Percentiles rank a stretch among this genome's conserved stretches.
Evolutionary conservation across 2,329 filamentous ascomycete genomes (phyloP).

Genomic region (Capronia americana): DNA sequence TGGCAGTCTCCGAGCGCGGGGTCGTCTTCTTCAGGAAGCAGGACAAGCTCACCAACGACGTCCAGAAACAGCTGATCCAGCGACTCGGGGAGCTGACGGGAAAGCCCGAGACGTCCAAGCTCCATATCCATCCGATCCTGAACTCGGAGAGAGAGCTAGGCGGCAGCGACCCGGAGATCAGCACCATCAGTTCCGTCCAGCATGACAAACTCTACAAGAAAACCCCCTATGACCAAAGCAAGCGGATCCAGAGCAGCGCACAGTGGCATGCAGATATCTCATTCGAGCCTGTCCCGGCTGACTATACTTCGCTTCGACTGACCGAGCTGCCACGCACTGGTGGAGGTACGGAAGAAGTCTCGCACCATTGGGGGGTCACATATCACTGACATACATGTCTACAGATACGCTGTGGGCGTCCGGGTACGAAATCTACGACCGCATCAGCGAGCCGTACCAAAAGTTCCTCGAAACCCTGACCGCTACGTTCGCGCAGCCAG

Average conservation of each 20-base stretch:
- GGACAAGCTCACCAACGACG: constrained; percentile 64
- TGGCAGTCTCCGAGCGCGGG: constrained; percentile 57
- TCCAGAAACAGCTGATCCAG: constrained; percentile 69
- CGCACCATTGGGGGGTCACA: not conserved
- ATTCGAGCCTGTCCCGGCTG: constrained; percentile 68
- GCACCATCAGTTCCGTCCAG: constrained; percentile 66
- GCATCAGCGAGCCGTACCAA: constrained; percentile 59
- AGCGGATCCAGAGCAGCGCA: constrained; percentile 41
- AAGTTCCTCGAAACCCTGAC: constrained; percentile 66
- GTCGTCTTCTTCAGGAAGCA: constrained; percentile 70
- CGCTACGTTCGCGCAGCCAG: constrained; percentile 59
- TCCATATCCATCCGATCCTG: constrained; percentile 67
- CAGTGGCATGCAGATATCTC: constrained; percentile 67
- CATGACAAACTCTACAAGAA: constrained; percentile 56
- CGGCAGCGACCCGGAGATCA: constrained; percentile 65
- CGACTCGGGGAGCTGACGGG: constrained; percentile 66
- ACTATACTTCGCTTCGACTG: constrained; percentile 68
- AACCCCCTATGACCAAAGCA: constrained; percentile 47
- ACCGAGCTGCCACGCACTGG: constrained; percentile 63
- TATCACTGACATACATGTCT: not conserved
- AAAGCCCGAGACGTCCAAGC: constrained; percentile 62
- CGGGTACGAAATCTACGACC: constrained; percentile 71
- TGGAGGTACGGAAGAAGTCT: constrained; percentile 20
- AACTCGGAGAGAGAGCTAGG: constrained; percentile 63
- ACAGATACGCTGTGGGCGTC: constrained; percentile 70